Percentiles rank a stretch among this genome's conserved stretches.
These are phyloP conservation scores for barley (Hordeum vulgare) DNA, from an alignment of 176 grass and related monocot genomes.

Conservation along the genomic window DNA sequence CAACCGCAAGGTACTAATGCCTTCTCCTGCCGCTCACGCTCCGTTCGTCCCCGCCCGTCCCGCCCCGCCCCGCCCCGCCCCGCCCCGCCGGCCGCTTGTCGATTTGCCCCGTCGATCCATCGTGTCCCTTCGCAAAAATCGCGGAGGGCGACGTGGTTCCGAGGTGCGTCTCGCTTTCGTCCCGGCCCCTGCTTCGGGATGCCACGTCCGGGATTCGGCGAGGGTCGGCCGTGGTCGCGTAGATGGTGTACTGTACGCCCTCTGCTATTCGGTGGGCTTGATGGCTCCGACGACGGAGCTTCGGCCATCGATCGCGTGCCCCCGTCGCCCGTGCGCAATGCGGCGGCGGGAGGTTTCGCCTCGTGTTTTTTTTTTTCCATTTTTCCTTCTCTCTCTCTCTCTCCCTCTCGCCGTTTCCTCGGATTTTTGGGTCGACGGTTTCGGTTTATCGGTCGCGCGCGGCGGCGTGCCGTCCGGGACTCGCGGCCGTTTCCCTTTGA, in stretches of 20 bases:
- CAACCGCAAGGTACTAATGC: constrained; percentile 34
- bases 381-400: too few species aligned
- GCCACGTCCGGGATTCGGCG: background rate
- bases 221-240: background rate
- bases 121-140: background rate
- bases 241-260: background rate
- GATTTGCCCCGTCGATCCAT: background rate
- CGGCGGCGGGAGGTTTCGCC: background rate
- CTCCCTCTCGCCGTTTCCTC: background rate
- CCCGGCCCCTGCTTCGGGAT: background rate
- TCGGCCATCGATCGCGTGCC: constrained; percentile 1
- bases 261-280: background rate
- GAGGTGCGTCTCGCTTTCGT: background rate
- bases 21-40: background rate
- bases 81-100: background rate
- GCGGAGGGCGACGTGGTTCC: background rate
- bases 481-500: constrained; percentile 19
- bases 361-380: background rate
- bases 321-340: background rate
- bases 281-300: background rate
- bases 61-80: background rate
- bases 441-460: background rate
- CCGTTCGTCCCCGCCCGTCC: background rate
- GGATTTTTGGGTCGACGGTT: background rate
- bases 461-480: background rate